These are phyloP conservation scores for Hanseniaspora hatyaiensis DNA, from an alignment of 805 yeast species.

Conservation along the genomic window DNA sequence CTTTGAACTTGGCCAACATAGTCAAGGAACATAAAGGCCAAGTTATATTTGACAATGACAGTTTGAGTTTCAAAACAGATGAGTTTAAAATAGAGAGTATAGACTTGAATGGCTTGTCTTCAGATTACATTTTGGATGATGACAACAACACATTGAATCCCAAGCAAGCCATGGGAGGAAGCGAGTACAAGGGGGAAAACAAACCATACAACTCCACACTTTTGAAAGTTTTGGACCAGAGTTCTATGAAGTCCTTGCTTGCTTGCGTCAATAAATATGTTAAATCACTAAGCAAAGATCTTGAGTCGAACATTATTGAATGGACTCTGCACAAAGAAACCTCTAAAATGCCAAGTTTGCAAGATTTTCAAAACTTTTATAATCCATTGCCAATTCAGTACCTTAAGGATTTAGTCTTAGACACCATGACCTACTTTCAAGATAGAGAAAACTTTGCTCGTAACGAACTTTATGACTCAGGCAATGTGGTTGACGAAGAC, in stretches of 20 bases:
- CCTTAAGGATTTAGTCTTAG: constrained; percentile 46
- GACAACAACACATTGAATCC: constrained; percentile 12
- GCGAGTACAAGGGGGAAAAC: constrained; percentile 30
- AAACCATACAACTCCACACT: constrained; percentile 67
- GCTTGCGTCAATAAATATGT: constrained; percentile 50
- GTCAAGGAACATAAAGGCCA: constrained; percentile 38
- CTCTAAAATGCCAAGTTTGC: constrained; percentile 25
- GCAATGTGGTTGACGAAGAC: constrained; percentile 71
- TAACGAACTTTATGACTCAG: constrained; percentile 44
- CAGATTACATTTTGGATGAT: constrained; percentile 30
- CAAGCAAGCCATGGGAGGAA: constrained; percentile 30
- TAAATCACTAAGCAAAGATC: constrained; percentile 38
- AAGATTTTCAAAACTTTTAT: constrained; percentile 35
- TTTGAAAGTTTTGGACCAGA: constrained; percentile 60
- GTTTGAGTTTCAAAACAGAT: constrained; percentile 29
- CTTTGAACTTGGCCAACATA: constrained; percentile 44
- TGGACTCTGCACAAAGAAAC: constrained; percentile 25
- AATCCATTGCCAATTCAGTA: constrained; percentile 38
- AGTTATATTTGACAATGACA: constrained; percentile 45
- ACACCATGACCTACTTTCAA: constrained; percentile 56
- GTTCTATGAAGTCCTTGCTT: constrained; percentile 43
- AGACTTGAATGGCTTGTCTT: constrained; percentile 48
- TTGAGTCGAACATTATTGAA: constrained; percentile 28
- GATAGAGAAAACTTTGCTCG: constrained; percentile 52
- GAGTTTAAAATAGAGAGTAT: constrained; percentile 37